Evolutionary conservation across 371 early-diverging fungal species (phyloP), one percentile per base, ranked within the genome.

Genomic region (Rhizomucor pusillus): DNA sequence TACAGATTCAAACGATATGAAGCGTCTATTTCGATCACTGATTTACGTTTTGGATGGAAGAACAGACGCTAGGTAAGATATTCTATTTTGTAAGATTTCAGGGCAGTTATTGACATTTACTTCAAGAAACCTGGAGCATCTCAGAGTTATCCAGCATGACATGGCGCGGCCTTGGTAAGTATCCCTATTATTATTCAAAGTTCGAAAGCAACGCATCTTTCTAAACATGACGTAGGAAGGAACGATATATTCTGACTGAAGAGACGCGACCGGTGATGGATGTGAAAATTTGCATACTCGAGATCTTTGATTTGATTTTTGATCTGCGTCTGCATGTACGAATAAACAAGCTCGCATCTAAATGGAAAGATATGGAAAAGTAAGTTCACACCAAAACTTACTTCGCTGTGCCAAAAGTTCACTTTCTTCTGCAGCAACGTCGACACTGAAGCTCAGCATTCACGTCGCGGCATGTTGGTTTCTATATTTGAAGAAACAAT

Each of bases 41-140:
- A 67, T 73, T 11, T 54, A 63, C n/a, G 64, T 82, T 20, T 56
- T 82, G 1, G 79, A 82, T 58, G 77, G 78, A 13, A 61, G 74
- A 11, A 61, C 60, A 25, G 69, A 71, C 53, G 73, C 67, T 14
- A 54, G 66, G 68, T 67, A 50, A 54, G 22, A 1, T 20, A 6
- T 1, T 12, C 37, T 34, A 18, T 24, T 23, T 12, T 19, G 33
- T 11, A 20, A 23, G 22, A n/a, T n/a, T 18, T 29, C 2, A 43
- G 25, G 9, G 37, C 13, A 7, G 18, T 6, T 7, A 46, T 0
- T 7, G 29, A 12, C 3, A 48, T 11, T 53, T 6, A 10, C 4
- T 3, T 18, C 20, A 41, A 71, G 71, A 46, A 71, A 66, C 33
- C 57, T 57, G 35, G 62, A 64, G 37, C 71, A 71, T 57, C 25